Base-by-base conservation (phyloP, 768 basidiomycete species). In the Rhizopogon salebrosus region DNA sequence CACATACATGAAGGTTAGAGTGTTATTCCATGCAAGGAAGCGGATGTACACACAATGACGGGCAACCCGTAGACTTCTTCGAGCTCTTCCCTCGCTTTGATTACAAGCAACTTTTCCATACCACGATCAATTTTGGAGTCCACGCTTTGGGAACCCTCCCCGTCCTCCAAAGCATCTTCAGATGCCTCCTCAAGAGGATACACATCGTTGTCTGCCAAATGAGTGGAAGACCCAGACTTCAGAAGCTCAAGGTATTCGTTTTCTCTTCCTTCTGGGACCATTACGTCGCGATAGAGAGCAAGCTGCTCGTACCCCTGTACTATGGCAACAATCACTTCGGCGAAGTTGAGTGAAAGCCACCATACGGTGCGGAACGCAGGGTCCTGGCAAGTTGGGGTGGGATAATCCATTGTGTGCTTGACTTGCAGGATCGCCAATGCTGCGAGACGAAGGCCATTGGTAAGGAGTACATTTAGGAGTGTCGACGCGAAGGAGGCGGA, bases 21-120 rank as follows among this genome's bases (percentile, higher is more conserved):
- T 20, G 18, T 7, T n/a, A 48, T 18, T 6, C 11, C 2, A 31
- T n/a, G 41, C 40, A 42, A 11, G 38, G 40, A 11, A 24, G 26
- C 22, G 49, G 20, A 48, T 20, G n/a, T 10, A 82, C 85, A 57
- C 66, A 90, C 88, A 41, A 92, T 82, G 36, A 86, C 75, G 3
- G 91, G 86, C n/a, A 87, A 67, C 1, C 90, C 90, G 60, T 89
- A 92, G 5, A 90, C 75, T 45, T 83, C 81, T 63, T 92, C 90
- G 36, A 93, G 67, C 54, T 92, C 91, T 62, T 88, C 84, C 38
- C 89, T 72, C 18, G 74, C 76, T 60, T 84, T 85, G 49, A 89
- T 65, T 2, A 75, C 71, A 37, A 89, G 64, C 22, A 92, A 68
- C 62, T 80, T 73, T 24, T 89, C 83, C 31, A 92, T 70, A 63